These are phyloP conservation scores for Ceratobasidium sp. DNA, from an alignment of 1,284 basidiomycete species.

Conservation along the genomic window DNA sequence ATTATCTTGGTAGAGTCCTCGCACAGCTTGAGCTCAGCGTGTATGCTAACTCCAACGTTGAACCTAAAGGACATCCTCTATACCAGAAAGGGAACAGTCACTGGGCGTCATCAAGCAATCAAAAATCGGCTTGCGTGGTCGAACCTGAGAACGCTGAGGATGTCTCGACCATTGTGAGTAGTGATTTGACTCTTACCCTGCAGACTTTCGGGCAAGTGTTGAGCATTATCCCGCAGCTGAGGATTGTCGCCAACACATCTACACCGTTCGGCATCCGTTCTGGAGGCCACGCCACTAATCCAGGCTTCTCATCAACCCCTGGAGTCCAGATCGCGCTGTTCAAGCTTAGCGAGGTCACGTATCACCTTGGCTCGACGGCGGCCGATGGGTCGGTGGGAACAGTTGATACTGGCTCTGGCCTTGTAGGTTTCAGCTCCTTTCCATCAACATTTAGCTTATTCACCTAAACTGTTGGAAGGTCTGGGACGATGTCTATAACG, in stretches of 20 bases:
- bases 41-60: not conserved
- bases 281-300: constrained; percentile 67
- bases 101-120: constrained; percentile 39
- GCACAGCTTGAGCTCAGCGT: too few species aligned
- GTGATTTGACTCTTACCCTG: not conserved
- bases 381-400: constrained; percentile 55
- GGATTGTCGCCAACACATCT: constrained; percentile 24
- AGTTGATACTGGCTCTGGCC: constrained; percentile 65
- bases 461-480: constrained; percentile 47
- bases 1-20: constrained; percentile 28
- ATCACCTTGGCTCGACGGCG: constrained; percentile 54
- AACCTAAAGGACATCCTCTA: constrained; percentile 11
- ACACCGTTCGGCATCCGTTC: constrained; percentile 36
- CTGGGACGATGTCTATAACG: constrained; percentile 71
- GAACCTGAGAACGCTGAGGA: constrained; percentile 27
- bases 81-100: constrained; percentile 29
- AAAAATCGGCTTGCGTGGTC: constrained; percentile 28
- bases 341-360: constrained; percentile 64
- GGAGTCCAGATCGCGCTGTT: constrained; percentile 71
- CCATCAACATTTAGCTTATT: not conserved
- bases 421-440: constrained; percentile 49
- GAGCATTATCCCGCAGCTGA: not conserved
- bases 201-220: too few species aligned
- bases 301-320: constrained; percentile 66
- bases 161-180: constrained; percentile 35